Percentiles rank a stretch among this genome's conserved stretches.
phyloP scores from a whole-genome alignment of 2,329 filamentous ascomycete genomes.

The Lasiodiplodia theobromae region DNA sequence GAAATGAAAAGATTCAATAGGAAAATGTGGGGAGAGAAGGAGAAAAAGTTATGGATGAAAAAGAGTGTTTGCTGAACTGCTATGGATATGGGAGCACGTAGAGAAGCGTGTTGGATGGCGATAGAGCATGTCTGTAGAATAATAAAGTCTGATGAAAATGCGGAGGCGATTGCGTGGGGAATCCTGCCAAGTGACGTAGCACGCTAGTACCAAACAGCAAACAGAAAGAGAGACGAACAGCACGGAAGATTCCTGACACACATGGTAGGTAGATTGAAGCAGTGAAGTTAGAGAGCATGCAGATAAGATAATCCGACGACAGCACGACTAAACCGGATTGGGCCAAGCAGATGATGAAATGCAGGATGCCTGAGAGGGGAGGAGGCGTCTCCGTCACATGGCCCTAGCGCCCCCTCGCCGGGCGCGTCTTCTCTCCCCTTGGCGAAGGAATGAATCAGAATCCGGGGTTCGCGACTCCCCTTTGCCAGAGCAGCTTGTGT shows the following conservation, averaged over 20 bases:
- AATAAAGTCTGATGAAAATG: no score
- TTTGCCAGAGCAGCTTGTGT: neutral
- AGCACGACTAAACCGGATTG: neutral
- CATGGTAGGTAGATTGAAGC: neutral
- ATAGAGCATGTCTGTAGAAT: no score
- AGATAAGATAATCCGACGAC: slow-evolving; percentile 7
- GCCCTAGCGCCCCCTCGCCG: slow-evolving; percentile 7
- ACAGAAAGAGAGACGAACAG: neutral
- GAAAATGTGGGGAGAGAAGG: no score
- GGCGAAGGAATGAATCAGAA: neutral
- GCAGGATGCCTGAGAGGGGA: neutral
- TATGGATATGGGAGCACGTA: no score
- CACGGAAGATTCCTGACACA: no score
- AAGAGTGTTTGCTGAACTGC: no score
- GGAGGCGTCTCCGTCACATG: neutral
- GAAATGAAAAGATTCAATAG: no score
- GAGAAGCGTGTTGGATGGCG: no score
- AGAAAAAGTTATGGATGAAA: no score
- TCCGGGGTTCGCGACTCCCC: neutral
- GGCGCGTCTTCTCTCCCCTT: neutral
- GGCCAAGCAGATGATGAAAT: neutral
- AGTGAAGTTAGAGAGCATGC: neutral
- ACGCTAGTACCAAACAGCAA: no score
- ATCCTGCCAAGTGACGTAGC: no score
- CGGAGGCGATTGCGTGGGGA: no score